Percentiles rank a stretch among this genome's conserved stretches.
These are phyloP conservation scores for Morella rubra DNA, from an alignment of 306 rosid species.

Conservation along the genomic window DNA sequence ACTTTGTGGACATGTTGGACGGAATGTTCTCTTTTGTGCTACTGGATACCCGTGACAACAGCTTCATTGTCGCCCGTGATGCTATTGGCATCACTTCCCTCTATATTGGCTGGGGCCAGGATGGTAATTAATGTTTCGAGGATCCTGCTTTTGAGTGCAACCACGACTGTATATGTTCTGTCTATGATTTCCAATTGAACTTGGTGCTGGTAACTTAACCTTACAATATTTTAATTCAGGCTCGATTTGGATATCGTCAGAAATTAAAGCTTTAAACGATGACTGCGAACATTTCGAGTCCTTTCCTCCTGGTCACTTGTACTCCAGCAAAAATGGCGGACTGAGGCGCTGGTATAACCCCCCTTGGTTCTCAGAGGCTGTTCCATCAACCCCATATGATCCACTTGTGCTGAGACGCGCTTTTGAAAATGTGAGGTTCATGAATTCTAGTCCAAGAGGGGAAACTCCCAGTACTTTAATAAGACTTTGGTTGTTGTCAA, in stretches of 20 bases:
- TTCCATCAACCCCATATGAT: slow-evolving; percentile 89
- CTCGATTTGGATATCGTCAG: slow-evolving; percentile 90
- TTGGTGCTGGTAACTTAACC: neutral
- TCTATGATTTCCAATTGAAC: too few species aligned
- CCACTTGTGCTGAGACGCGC: slow-evolving; percentile 71
- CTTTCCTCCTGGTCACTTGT: slow-evolving; percentile 92
- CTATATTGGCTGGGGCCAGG: slow-evolving; percentile 96
- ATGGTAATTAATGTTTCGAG: slow-evolving; percentile 58
- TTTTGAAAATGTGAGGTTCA: slow-evolving; percentile 63
- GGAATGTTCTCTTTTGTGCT: slow-evolving; percentile 91
- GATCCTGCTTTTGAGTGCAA: neutral
- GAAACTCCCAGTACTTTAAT: neutral
- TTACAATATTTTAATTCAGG: slow-evolving; percentile 41
- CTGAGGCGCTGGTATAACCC: slow-evolving; percentile 89
- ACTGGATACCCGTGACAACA: slow-evolving; percentile 90
- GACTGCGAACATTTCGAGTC: slow-evolving; percentile 87
- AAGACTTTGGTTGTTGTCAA: neutral
- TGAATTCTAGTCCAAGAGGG: neutral
- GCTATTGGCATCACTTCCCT: slow-evolving; percentile 92
- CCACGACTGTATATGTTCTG: neutral
- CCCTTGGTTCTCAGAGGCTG: slow-evolving; percentile 79
- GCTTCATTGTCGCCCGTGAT: slow-evolving; percentile 88
- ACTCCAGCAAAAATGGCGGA: slow-evolving; percentile 81
- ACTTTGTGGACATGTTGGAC: slow-evolving; percentile 85
- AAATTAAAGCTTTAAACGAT: slow-evolving; percentile 82